These are phyloP conservation scores for Neurospora sp. DNA, from an alignment of 495 filamentous ascomycete genomes.

Conservation along the genomic window DNA sequence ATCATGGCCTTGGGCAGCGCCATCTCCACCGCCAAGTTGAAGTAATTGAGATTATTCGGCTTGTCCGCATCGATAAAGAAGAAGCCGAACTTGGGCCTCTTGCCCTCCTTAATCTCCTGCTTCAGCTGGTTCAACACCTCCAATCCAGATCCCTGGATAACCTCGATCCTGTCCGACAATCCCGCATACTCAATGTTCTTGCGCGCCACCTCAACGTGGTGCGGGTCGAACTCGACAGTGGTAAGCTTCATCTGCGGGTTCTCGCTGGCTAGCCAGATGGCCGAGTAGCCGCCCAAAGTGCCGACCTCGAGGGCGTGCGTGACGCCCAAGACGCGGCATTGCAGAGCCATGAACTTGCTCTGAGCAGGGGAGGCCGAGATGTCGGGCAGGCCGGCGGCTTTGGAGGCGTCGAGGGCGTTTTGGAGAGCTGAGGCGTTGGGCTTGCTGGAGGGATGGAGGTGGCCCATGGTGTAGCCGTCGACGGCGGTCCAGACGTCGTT, in stretches of 20 bases:
- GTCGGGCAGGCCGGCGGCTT: conserved; percentile 16
- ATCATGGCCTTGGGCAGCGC: conserved; percentile 25
- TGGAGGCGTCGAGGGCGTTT: conserved; percentile 11
- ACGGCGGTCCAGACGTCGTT: conserved; percentile 10
- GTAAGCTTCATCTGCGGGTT: conserved; percentile 30
- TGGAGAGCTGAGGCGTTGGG: conserved; percentile 10
- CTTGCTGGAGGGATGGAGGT: conserved; percentile 9
- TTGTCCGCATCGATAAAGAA: conserved; percentile 44
- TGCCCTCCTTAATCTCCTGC: conserved; percentile 35
- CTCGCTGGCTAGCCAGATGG: conserved; percentile 38
- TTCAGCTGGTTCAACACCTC: conserved; percentile 33
- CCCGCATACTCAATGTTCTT: conserved; percentile 29
- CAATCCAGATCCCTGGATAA: conserved; percentile 34
- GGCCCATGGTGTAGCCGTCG: conserved; percentile 11
- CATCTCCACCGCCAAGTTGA: conserved; percentile 34
- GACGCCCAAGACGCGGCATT: conserved; percentile 24
- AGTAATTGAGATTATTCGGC: conserved; percentile 39
- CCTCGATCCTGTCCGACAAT: conserved; percentile 27
- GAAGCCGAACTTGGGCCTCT: conserved; percentile 35
- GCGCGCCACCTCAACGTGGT: conserved; percentile 30
- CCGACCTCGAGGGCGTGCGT: conserved; percentile 41
- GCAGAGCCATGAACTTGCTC: conserved; percentile 34
- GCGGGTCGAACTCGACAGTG: conserved; percentile 33
- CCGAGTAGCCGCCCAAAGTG: conserved; percentile 41
- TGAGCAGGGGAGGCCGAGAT: conserved; percentile 30